A percentile compares a stretch with the other conserved stretches of the same genome.
Conservation (phyloP, 495 filamentous ascomycete genomes). For the Cercophora samala region DNA sequence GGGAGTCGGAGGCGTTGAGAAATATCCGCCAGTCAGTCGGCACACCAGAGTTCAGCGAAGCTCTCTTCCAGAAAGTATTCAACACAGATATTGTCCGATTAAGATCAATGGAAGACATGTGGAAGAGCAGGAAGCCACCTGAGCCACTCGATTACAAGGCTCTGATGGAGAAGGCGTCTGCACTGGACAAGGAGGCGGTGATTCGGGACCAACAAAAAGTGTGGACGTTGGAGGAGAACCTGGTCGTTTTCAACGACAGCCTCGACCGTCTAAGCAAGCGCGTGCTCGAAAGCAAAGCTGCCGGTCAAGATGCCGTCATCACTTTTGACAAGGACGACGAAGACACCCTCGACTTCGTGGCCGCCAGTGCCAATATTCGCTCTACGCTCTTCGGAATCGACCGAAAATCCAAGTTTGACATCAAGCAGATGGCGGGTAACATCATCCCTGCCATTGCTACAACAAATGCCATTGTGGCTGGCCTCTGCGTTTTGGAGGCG, state of each 20-base stretch:
- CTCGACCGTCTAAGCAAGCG: constrained; percentile 72
- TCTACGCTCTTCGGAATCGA: constrained; percentile 85
- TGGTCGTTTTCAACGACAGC: constrained; percentile 82
- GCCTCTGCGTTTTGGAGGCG: constrained; percentile 86
- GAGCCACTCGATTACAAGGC: constrained; percentile 64
- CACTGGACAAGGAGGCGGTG: constrained; percentile 48
- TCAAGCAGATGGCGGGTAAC: constrained; percentile 98
- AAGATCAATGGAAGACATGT: constrained; percentile 92
- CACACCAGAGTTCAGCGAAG: constrained; percentile 68
- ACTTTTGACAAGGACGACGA: constrained; percentile 96
- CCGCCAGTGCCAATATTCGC: constrained; percentile 82
- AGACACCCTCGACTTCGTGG: constrained; percentile 93
- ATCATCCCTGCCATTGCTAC: constrained; percentile 99
- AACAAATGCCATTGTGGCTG: constrained; percentile 94
- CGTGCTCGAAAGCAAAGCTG: constrained; percentile 53
- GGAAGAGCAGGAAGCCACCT: constrained; percentile 78
- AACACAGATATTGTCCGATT: constrained; percentile 78
- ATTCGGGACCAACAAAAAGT: constrained; percentile 65
- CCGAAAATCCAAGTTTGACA: constrained; percentile 85
- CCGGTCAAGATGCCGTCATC: constrained; percentile 58
- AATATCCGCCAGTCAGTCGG: constrained; percentile 81
- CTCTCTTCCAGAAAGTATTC: constrained; percentile 93
- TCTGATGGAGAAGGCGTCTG: constrained; percentile 39
- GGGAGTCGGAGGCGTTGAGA: constrained; percentile 79
- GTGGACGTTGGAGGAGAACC: constrained; percentile 82